Base-by-base conservation (phyloP, 148 eudicot genomes). In the Polygonum aviculare region DNA sequence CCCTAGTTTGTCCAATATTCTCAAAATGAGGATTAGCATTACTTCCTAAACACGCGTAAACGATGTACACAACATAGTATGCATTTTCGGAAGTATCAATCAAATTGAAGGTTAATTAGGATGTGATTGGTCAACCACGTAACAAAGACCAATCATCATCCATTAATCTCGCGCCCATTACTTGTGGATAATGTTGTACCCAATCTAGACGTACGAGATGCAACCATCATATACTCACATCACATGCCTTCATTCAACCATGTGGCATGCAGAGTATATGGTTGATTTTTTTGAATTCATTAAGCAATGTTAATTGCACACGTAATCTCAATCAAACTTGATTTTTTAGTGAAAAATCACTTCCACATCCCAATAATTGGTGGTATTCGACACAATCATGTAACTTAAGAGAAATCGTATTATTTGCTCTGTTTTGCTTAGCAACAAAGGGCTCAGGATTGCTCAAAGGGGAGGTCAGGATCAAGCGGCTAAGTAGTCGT, bases 121-220 rank as follows among this genome's bases (percentile, higher is more conserved):
- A 67, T 67, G 45, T 67, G 72, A 67, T 36, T 4, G 45, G 72
- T 67, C 72, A 67, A 67, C 44, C 7, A 67, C 15, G 5, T 67
- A 35, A 67, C 12, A 62, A 62, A 62, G 16, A 26, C 39, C 39
- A 31, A 31, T 62, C 21, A 67, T 67, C 11, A 15, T 14, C 16
- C 55, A 51, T 18, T 26, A 26, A 63, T 33, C 39, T 26, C 31
- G 11, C 33, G 33, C 39, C 45, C 72, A 15, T 67, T 1, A 36
- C 21, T 67, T 67, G 21, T 67, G 72, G 72, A 67, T 67, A 67
- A 3, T 62, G 38, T 60, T 57, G 63, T 57, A 4, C 22, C 65
- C 65, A 59, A 59, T 59, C 65, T 59, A 19, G 33, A 59, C 65
- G 65, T 59, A 57, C 65, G 7, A 14, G 10, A 21, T 22, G 12